A percentile compares a stretch with the other conserved stretches of the same genome.
Evolutionary conservation across 2,329 filamentous ascomycete species (phyloP).

Genomic region (Phyllosticta ampelicida): DNA sequence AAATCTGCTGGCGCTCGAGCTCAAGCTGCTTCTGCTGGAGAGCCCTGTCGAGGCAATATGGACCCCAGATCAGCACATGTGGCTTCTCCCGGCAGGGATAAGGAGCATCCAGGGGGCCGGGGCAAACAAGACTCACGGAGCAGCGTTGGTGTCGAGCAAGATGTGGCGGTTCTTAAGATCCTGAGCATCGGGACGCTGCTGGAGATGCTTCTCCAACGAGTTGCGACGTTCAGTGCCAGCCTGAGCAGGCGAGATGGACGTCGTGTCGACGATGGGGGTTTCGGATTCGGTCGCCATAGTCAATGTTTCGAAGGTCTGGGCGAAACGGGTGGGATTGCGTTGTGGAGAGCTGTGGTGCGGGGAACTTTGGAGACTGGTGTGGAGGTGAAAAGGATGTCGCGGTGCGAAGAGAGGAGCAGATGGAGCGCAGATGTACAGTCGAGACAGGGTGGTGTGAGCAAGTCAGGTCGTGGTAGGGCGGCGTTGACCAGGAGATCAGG

Average conservation of each 20-base stretch:
- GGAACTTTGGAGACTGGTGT: not conserved
- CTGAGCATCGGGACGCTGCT: conserved; percentile 40
- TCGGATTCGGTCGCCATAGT: conserved; percentile 7
- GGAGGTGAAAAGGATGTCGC: not conserved
- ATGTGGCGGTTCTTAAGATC: conserved; percentile 61
- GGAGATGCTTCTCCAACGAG: conserved; percentile 37
- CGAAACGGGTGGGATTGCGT: not conserved
- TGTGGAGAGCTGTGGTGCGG: not conserved
- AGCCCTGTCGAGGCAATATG: conserved; percentile 31
- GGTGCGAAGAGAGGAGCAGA: not conserved
- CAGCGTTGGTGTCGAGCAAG: conserved; percentile 54
- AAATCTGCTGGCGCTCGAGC: conserved; percentile 52
- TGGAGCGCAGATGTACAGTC: not conserved
- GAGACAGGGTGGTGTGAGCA: not conserved
- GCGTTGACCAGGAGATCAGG: not conserved
- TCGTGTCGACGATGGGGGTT: conserved; percentile 24
- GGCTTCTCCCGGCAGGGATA: not conserved
- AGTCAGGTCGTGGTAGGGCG: not conserved
- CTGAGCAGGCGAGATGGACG: conserved; percentile 31
- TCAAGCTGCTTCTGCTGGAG: conserved; percentile 52
- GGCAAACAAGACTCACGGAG: conserved; percentile 43
- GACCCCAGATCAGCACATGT: not conserved
- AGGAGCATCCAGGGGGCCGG: not conserved
- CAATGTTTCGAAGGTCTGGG: not conserved
- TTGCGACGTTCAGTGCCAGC: conserved; percentile 50